Evolutionary conservation across 805 yeast genomes (phyloP), one percentile per base, ranked within the genome.

Genomic region (Teunomyces funiuensis): DNA sequence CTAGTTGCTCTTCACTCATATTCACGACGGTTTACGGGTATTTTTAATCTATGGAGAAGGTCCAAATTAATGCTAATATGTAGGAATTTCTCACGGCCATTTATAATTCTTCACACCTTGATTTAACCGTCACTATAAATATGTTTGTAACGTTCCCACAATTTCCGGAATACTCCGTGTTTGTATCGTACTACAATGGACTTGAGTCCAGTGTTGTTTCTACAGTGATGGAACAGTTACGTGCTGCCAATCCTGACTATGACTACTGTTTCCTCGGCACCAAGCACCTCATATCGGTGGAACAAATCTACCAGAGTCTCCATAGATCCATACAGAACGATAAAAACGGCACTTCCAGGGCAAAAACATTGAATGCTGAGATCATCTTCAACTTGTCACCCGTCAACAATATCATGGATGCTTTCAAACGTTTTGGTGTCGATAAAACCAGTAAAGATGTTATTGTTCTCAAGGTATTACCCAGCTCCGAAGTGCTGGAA

Each of bases 351-450:
- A 69, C 61, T 15, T 70, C 78, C 69, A 74, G 82, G 49, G 82
- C 95, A 7, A 80, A 75, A 49, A 74, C 81, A 0, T 51, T 87
- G 23, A 85, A 85, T 54, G 81, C 93, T 0, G 95, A 88, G 53
- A 69, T 84, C 28, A 75, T 86, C 17, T 77, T 82, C 53, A 77
- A 81, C 43, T 64, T 88, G 44, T 79, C 89, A 1, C 88, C 91
- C 2, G 73, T 79, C 6, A 82, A 80, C 50, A 85, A 84, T 55
- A 82, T 83, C 28, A 73, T 78, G 67, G 93, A 87, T 44, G 83
- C 88, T 1, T 67, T 87, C 47, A 77, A 74, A 47, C 71, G 76
- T 51, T 85, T 85, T 62, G 96, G 96, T 8, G 71, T 87, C 13
- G 77, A 79, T 39, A 75, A 73, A 23, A 63, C 66, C 3, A 61